phyloP scores from a whole-genome alignment of 441 rosid genomes.

The Euphorbia celastroides region DNA sequence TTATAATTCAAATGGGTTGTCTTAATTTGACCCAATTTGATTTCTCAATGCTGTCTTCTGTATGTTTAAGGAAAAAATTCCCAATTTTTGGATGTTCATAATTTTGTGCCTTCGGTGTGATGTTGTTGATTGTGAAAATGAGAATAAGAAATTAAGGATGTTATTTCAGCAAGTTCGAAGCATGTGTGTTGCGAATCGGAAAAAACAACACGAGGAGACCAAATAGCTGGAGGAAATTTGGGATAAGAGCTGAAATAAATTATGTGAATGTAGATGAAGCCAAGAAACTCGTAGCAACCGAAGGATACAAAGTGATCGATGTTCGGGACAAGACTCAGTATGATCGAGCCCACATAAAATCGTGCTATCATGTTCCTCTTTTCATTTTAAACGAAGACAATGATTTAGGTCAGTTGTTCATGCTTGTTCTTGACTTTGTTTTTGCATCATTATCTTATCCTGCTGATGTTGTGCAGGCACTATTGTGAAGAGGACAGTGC shows the following conservation, averaged over 20 bases:
- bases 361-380: constrained; percentile 79
- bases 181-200: constrained; percentile 38
- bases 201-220: constrained; percentile 32
- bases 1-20: not conserved
- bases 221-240: constrained; percentile 33
- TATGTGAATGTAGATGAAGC: constrained; percentile 83
- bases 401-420: constrained; percentile 40
- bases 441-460: not conserved
- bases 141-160: constrained; percentile 24
- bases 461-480: constrained; percentile 51
- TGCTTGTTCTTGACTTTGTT: constrained; percentile 7
- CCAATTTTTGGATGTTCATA: not conserved
- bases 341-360: constrained; percentile 74
- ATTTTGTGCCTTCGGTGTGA: not conserved
- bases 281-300: constrained; percentile 45
- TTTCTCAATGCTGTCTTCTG: not conserved
- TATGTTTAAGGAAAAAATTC: not conserved
- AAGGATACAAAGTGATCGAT: constrained; percentile 68
- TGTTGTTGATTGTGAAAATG: constrained; percentile 9
- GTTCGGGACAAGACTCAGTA: constrained; percentile 72
- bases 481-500: constrained; percentile 67
- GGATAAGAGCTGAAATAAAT: constrained; percentile 66
- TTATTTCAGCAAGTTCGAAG: constrained; percentile 49
- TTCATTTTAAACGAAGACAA: constrained; percentile 74
- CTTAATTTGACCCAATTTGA: not conserved